phyloP scores from a whole-genome alignment of 495 filamentous ascomycete species.

The Neurospora terricola region DNA sequence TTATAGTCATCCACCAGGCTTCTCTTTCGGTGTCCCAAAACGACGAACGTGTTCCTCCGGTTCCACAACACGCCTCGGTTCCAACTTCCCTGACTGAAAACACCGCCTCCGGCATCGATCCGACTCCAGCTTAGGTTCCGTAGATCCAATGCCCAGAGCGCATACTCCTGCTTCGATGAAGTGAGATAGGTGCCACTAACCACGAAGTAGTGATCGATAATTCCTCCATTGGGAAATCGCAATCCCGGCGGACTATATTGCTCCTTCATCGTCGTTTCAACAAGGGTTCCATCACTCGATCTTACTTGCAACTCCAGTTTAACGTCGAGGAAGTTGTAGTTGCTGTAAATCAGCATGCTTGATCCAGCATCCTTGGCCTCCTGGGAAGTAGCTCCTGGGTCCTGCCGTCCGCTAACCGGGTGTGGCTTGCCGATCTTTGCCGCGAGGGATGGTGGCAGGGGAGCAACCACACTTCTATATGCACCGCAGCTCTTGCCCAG shows the following conservation, averaged over 20 bases:
- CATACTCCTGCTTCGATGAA: constrained; percentile 96
- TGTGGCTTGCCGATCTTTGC: constrained; percentile 57
- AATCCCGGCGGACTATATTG: constrained; percentile 81
- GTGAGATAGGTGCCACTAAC: constrained; percentile 95
- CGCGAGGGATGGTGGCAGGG: constrained; percentile 54
- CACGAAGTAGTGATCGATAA: constrained; percentile 91
- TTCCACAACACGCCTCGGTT: constrained; percentile 91
- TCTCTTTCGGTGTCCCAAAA: constrained; percentile 84
- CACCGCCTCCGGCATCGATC: constrained; percentile 88
- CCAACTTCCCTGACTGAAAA: constrained; percentile 95
- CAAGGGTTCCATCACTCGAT: constrained; percentile 69
- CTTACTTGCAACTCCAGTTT: constrained; percentile 90
- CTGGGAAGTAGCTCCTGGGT: constrained; percentile 27
- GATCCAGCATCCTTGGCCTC: constrained; percentile 53
- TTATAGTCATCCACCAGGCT: constrained; percentile 98
- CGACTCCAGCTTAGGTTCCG: constrained; percentile 82
- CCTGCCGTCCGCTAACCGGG: constrained; percentile 18
- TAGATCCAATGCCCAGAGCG: constrained; percentile 89
- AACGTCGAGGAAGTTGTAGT: constrained; percentile 97
- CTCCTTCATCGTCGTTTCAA: constrained; percentile 82
- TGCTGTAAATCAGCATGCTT: constrained; percentile 96
- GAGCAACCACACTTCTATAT: constrained; percentile 89
- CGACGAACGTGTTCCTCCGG: constrained; percentile 85
- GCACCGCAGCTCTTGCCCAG: constrained; percentile 89
- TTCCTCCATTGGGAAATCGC: constrained; percentile 87